Evolutionary conservation across 768 basidiomycete species (phyloP).

Genomic region (Lactarius deliciosus): DNA sequence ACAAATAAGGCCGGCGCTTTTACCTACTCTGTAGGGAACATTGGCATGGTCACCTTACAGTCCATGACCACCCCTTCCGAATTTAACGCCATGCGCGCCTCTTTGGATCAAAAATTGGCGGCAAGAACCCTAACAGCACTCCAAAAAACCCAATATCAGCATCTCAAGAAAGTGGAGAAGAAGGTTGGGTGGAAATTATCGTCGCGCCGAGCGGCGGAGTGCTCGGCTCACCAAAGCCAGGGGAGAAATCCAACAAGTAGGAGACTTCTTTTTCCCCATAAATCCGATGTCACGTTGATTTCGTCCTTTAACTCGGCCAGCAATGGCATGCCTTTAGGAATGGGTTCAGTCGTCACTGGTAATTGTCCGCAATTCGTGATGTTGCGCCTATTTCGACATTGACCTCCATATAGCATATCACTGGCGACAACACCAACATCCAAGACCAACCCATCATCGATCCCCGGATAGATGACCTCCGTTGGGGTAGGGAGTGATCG

Average conservation of each 20-base stretch:
- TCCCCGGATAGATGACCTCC: conserved; percentile 23
- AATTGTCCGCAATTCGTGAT: neutral
- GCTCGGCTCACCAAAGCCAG: conserved; percentile 16
- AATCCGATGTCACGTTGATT: neutral
- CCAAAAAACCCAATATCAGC: conserved; percentile 22
- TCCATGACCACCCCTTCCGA: conserved; percentile 24
- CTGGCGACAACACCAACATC: conserved; percentile 21
- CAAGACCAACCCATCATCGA: conserved; percentile 22
- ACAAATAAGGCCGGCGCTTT: conserved; percentile 19
- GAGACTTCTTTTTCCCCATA: neutral
- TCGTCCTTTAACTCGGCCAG: neutral
- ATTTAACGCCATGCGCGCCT: conserved; percentile 23
- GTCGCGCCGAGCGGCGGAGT: conserved; percentile 27
- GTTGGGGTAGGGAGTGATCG: conserved; percentile 21
- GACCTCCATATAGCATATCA: conserved; percentile 22
- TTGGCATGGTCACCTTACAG: conserved; percentile 22
- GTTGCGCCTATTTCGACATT: neutral
- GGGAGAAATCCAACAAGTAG: conserved; percentile 26
- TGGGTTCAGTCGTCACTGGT: conserved; percentile 19
- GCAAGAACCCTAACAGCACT: conserved; percentile 19
- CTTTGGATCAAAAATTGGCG: conserved; percentile 22
- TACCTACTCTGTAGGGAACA: conserved; percentile 24
- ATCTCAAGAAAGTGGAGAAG: conserved; percentile 27
- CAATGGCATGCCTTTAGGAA: conserved; percentile 25
- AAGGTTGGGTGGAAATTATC: conserved; percentile 27